These are phyloP conservation scores for Ettlia oleoabundans DNA, from an alignment of 139 green algal species.

Conservation along the genomic window DNA sequence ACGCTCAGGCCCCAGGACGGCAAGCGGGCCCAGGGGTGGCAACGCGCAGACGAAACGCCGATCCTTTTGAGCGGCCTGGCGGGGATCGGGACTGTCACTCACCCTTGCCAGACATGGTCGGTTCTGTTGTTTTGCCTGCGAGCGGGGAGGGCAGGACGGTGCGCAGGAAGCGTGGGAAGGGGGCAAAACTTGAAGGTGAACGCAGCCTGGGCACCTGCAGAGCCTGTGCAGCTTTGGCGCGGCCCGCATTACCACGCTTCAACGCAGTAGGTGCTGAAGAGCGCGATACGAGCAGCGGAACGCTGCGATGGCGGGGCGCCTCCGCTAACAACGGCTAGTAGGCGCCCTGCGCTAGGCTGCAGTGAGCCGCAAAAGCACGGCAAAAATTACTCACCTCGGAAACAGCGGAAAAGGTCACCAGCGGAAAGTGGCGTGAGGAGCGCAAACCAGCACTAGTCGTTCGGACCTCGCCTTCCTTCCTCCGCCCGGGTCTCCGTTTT, in stretches of 20 bases:
- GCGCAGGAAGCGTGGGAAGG: not conserved
- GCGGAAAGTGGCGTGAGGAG: too few species aligned
- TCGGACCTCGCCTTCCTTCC: too few species aligned
- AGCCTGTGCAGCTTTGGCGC: too few species aligned
- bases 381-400: not conserved
- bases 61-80: not conserved
- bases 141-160: not conserved
- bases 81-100: not conserved
- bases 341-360: not conserved
- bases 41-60: not conserved
- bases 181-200: not conserved
- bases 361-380: not conserved
- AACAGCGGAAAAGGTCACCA: too few species aligned
- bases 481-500: too few species aligned
- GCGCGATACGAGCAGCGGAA: not conserved
- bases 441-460: too few species aligned
- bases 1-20: too few species aligned
- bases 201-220: not conserved
- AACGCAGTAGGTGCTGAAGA: not conserved
- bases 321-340: not conserved
- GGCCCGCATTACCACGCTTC: too few species aligned
- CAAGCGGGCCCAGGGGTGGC: not conserved
- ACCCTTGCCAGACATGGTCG: conserved; percentile 59
- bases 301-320: not conserved
- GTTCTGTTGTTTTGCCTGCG: not conserved